phyloP scores from a whole-genome alignment of 805 yeast species.

The Pichia heedii region DNA sequence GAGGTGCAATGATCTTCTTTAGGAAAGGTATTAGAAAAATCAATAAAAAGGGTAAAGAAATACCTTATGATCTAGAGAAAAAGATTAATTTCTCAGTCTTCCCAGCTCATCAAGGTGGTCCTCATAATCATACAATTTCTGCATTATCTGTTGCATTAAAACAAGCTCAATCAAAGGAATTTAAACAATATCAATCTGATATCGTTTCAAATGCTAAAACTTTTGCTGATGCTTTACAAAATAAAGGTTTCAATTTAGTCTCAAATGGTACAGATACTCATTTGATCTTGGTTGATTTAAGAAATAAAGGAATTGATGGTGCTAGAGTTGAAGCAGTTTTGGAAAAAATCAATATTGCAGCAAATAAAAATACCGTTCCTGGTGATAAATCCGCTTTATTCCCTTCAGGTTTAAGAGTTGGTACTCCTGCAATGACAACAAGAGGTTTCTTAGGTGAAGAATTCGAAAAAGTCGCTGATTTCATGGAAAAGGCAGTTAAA shows the following conservation, averaged over 20 bases:
- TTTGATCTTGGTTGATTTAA: slow-evolving; percentile 75
- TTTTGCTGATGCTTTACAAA: slow-evolving; percentile 59
- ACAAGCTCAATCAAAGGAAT: slow-evolving; percentile 86
- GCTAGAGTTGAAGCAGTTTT: slow-evolving; percentile 89
- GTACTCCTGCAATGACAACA: slow-evolving; percentile 98
- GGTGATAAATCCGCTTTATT: slow-evolving; percentile 93
- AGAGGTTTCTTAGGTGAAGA: slow-evolving; percentile 80
- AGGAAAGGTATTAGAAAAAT: slow-evolving; percentile 86
- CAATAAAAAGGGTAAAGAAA: slow-evolving; percentile 79
- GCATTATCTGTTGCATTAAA: slow-evolving; percentile 93
- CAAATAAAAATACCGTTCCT: slow-evolving; percentile 93
- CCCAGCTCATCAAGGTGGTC: slow-evolving; percentile 99
- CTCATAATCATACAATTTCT: slow-evolving; percentile 95
- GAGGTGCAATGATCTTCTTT: slow-evolving; percentile 97
- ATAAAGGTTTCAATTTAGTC: slow-evolving; percentile 68
- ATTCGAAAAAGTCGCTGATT: slow-evolving; percentile 70
- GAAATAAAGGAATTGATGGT: slow-evolving; percentile 79
- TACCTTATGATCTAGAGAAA: slow-evolving; percentile 78
- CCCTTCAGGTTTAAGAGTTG: slow-evolving; percentile 94
- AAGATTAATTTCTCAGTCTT: slow-evolving; percentile 93
- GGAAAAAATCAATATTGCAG: slow-evolving; percentile 87
- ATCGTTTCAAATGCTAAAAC: slow-evolving; percentile 76
- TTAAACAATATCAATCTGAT: slow-evolving; percentile 72
- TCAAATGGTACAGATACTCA: slow-evolving; percentile 95
- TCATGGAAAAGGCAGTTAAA: slow-evolving; percentile 70